phyloP scores from a whole-genome alignment of 495 filamentous ascomycete genomes.

The Xanthoparmelia taractica region DNA sequence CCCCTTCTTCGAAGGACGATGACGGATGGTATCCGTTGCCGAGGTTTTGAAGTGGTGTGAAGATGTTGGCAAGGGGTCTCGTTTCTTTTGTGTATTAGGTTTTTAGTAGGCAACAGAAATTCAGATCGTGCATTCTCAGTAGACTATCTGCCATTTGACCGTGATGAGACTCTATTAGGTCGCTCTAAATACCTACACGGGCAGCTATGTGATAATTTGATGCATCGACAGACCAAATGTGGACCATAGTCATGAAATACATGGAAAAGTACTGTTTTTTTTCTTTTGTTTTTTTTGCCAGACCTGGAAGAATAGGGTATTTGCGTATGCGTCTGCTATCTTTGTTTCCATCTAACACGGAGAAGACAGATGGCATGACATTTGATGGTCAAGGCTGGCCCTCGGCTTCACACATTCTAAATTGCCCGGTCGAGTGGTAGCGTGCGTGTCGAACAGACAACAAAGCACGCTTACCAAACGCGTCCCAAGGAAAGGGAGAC shows the following conservation, averaged over 20 bases:
- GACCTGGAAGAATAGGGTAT: not conserved
- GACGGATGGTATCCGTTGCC: not conserved
- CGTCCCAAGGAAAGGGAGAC: not conserved
- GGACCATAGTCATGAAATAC: no score
- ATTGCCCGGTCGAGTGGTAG: not conserved
- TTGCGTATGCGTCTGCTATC: not conserved
- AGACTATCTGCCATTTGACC: not conserved
- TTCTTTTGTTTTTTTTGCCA: no score
- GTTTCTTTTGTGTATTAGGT: constrained; percentile 13
- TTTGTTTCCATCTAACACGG: not conserved
- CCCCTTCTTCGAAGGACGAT: constrained; percentile 16
- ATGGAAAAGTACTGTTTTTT: no score
- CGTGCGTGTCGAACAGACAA: no score
- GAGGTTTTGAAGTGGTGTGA: constrained; percentile 3
- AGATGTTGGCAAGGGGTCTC: not conserved
- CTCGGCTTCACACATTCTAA: not conserved
- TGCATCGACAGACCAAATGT: no score
- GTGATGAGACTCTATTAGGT: no score
- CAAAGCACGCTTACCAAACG: no score
- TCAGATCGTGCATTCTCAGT: constrained; percentile 4
- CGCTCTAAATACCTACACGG: no score
- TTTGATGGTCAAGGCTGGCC: not conserved
- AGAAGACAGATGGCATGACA: not conserved
- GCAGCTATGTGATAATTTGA: no score
- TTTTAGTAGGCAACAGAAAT: constrained; percentile 12